A percentile compares a stretch with the other conserved stretches of the same genome.
Conservation (phyloP, 2,329 filamentous ascomycete genomes). For the Colletotrichum incanum region DNA sequence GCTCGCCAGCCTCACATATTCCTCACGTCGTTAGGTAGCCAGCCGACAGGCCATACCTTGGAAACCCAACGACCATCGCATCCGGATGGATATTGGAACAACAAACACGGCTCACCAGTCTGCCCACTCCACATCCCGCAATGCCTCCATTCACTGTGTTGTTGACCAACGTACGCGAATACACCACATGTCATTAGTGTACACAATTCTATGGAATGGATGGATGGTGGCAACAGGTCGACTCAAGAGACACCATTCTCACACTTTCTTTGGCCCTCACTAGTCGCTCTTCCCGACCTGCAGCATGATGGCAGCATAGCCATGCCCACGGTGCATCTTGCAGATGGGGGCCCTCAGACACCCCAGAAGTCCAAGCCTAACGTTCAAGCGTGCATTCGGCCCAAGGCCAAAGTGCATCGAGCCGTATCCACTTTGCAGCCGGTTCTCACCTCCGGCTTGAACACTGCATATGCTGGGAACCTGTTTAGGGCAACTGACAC, state of each 20-base stretch:
- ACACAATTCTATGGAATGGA: background rate
- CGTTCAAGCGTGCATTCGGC: conserved; percentile 38
- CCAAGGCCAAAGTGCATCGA: conserved; percentile 36
- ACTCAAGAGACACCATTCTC: conserved; percentile 13
- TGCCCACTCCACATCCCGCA: conserved; percentile 2
- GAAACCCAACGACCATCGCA: conserved; percentile 1
- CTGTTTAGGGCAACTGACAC: conserved; percentile 37
- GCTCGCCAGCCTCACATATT: background rate
- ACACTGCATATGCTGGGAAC: conserved; percentile 40
- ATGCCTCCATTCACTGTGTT: background rate
- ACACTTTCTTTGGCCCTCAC: conserved; percentile 19
- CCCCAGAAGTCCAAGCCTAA: conserved; percentile 35
- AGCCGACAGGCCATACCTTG: background rate
- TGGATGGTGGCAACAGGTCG: conserved; percentile 21
- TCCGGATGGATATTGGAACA: background rate
- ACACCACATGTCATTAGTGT: background rate
- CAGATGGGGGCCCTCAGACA: conserved; percentile 26
- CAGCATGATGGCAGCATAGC: conserved; percentile 33
- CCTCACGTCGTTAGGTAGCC: background rate
- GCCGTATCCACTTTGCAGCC: conserved; percentile 37
- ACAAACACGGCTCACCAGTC: conserved; percentile 6
- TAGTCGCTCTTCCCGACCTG: conserved; percentile 29
- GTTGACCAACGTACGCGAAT: background rate
- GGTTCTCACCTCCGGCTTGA: conserved; percentile 32
- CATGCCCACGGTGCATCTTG: conserved; percentile 31